Evolutionary conservation across 495 filamentous ascomycete species (phyloP).

Genomic region (Xylona heveae): DNA sequence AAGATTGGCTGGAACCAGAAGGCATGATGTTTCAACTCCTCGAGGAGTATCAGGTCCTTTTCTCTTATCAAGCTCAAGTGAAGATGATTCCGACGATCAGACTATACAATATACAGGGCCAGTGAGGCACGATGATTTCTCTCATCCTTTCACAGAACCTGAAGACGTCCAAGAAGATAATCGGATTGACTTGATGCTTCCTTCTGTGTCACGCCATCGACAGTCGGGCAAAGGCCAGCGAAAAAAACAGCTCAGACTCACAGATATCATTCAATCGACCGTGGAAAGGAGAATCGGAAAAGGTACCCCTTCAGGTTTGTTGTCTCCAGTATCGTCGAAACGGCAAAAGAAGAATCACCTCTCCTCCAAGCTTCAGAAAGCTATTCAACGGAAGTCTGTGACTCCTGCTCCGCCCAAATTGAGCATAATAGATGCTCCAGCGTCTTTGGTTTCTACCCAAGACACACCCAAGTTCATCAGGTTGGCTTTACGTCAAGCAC

Average conservation of each 20-base stretch:
- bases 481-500: conserved; percentile 53
- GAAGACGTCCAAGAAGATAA: conserved; percentile 32
- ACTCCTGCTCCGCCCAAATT: conserved; percentile 24
- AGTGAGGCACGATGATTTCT: conserved; percentile 11
- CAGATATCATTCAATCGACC: conserved; percentile 16
- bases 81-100: conserved; percentile 4
- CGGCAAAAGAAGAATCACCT: conserved; percentile 17
- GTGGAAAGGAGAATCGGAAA: conserved; percentile 32
- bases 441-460: conserved; percentile 14
- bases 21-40: conserved; percentile 9
- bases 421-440: conserved; percentile 52
- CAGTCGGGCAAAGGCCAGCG: conserved; percentile 6
- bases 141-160: conserved; percentile 9
- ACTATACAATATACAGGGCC: conserved; percentile 5
- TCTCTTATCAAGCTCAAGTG: conserved; percentile 4
- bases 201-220: conserved; percentile 10
- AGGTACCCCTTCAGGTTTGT: too few species aligned
- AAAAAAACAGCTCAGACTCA: conserved; percentile 12
- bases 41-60: conserved; percentile 6
- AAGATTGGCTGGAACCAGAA: conserved; percentile 4
- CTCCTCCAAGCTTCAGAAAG: conserved; percentile 12
- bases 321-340: conserved; percentile 18
- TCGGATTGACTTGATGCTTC: conserved; percentile 33
- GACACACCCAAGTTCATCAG: conserved; percentile 49
- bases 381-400: conserved; percentile 12